phyloP scores from a whole-genome alignment of 768 basidiomycete genomes.

The Leccinum boreale region DNA sequence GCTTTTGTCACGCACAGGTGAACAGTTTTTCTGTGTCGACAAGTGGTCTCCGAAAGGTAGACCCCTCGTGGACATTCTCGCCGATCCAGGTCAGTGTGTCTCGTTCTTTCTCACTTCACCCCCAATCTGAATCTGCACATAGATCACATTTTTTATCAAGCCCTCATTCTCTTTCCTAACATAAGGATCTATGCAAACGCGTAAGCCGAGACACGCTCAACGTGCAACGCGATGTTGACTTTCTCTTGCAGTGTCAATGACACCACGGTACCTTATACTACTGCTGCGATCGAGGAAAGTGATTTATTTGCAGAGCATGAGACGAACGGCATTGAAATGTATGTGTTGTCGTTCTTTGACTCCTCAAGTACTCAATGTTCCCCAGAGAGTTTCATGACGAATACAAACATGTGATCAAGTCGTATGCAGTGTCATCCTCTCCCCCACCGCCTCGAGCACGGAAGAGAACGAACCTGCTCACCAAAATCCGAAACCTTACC shows the following conservation, averaged over 20 bases:
- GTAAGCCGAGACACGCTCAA: conserved; percentile 35
- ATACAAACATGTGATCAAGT: conserved; percentile 55
- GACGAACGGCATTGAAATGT: conserved; percentile 63
- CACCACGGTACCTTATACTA: conserved; percentile 77
- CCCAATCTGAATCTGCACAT: background rate
- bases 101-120: background rate
- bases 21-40: conserved; percentile 74
- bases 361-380: conserved; percentile 4
- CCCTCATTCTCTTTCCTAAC: conserved; percentile 60
- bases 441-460: conserved; percentile 46
- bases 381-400: conserved; percentile 53
- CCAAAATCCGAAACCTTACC: conserved; percentile 34
- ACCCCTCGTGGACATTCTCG: conserved; percentile 72
- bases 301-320: conserved; percentile 63
- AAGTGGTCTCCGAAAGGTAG: conserved; percentile 66
- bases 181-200: conserved; percentile 81
- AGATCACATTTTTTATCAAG: conserved; percentile 78
- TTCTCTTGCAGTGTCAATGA: conserved; percentile 56
- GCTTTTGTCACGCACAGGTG: conserved; percentile 74
- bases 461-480: conserved; percentile 40
- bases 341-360: conserved; percentile 19
- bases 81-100: conserved; percentile 63
- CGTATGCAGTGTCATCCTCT: conserved; percentile 43
- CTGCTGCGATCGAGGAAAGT: conserved; percentile 64
- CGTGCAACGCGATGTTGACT: background rate